Conservation (phyloP, 2,329 filamentous ascomycete genomes). For the Talaromyces amestolkiae region DNA sequence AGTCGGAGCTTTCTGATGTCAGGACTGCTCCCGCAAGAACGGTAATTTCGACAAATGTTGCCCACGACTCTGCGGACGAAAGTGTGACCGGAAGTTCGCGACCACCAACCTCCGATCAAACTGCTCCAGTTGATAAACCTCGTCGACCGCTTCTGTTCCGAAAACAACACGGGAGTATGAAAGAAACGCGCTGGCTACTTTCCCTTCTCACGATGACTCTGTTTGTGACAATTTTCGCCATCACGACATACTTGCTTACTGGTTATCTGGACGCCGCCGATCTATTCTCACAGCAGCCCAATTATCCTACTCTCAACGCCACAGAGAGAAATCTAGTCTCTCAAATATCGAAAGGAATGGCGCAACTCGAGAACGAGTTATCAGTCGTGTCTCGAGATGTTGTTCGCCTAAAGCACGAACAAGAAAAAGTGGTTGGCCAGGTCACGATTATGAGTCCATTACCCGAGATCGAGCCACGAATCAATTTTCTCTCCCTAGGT, state of each 20-base stretch:
- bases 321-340: slow-evolving; percentile 27
- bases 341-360: slow-evolving; percentile 28
- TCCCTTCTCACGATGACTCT: slow-evolving; percentile 20
- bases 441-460: slow-evolving; percentile 23
- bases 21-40: slow-evolving; percentile 13
- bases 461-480: slow-evolving; percentile 34
- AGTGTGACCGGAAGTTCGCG: slow-evolving; percentile 1
- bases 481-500: slow-evolving; percentile 72
- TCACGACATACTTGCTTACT: slow-evolving; percentile 20
- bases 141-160: slow-evolving; percentile 2
- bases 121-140: slow-evolving; percentile 3
- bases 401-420: slow-evolving; percentile 26
- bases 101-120: not conserved
- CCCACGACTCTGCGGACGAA: slow-evolving; percentile 3
- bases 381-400: slow-evolving; percentile 34
- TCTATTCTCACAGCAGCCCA: slow-evolving; percentile 12
- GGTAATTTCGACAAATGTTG: slow-evolving; percentile 6
- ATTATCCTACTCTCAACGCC: slow-evolving; percentile 25
- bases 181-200: slow-evolving; percentile 7
- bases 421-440: slow-evolving; percentile 24
- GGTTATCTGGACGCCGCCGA: slow-evolving; percentile 22
- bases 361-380: slow-evolving; percentile 30
- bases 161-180: not conserved
- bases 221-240: slow-evolving; percentile 21
- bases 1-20: not conserved